Evolutionary conservation across 1,139 yeast genomes (phyloP), one percentile per base, ranked within the genome.

Genomic region (Candida buenavistaensis): DNA sequence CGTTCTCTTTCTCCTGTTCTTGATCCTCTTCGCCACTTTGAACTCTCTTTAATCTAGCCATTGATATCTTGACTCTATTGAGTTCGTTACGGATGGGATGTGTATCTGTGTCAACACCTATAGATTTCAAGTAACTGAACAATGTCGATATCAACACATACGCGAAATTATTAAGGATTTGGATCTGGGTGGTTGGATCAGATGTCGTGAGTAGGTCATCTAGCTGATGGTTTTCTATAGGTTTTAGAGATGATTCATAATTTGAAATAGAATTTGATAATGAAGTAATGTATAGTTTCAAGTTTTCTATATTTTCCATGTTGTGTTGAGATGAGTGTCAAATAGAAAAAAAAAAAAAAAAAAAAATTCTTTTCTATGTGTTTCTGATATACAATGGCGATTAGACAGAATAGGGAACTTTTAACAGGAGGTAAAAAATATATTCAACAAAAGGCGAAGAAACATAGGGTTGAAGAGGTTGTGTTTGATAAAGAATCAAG

Each of bases 341-440:
- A n/a, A n/a, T 9, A 20, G n/a, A 20, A 20, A 20, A 20, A 20
- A 20, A 20, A 20, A 20, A 20, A 20, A 20, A 20, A 20, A 20
- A 20, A 3, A 3, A 3, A 20, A 3, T 20, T 6, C 4, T 20
- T 6, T 9, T 4, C 4, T 9, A 20, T 9, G n/a, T 4, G 22
- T 20, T 15, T 5, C 11, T 16, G n/a, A n/a, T n/a, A n/a, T n/a
- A n/a, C n/a, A n/a, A n/a, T n/a, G n/a, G n/a, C n/a, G 28, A 14
- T 22, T 11, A 28, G 17, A 41, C 37, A 56, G n/a, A 89, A 89
- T 57, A 77, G 96, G 59, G 92, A 89, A 51, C 77, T 89, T 41
- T 81, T 90, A 55, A 84, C 96, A 3, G 95, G 95, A 13, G 96
- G 95, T 48, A 80, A 84, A 59, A 77, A 75, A 49, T 89, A 89